A percentile compares a stretch with the other conserved stretches of the same genome.
Conservation (phyloP, 2,329 filamentous ascomycete species). For the Fusarium goolgardi region DNA sequence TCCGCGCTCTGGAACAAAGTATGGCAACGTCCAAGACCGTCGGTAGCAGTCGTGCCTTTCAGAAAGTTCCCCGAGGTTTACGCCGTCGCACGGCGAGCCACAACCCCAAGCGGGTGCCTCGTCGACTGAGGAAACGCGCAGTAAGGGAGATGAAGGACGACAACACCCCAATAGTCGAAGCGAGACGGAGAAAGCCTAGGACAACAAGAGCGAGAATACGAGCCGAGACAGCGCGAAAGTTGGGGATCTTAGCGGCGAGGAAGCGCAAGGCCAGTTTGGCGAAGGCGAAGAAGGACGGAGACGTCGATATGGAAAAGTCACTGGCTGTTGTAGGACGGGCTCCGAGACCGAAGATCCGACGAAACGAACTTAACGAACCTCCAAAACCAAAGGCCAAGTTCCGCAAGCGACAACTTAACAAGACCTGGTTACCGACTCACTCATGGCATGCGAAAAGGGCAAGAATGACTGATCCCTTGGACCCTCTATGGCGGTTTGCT, state of each 20-base stretch:
- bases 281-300: slow-evolving; percentile 43
- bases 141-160: slow-evolving; percentile 83
- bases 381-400: slow-evolving; percentile 72
- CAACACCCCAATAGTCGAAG: slow-evolving; percentile 85
- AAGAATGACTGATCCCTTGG: slow-evolving; percentile 82
- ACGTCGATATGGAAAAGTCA: slow-evolving; percentile 21
- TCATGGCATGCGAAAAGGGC: slow-evolving; percentile 93
- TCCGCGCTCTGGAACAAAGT: slow-evolving; percentile 83
- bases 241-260: slow-evolving; percentile 71
- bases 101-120: slow-evolving; percentile 90
- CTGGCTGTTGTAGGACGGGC: slow-evolving; percentile 40
- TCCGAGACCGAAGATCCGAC: slow-evolving; percentile 74
- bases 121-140: slow-evolving; percentile 76
- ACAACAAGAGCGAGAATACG: slow-evolving; percentile 71
- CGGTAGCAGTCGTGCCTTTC: slow-evolving; percentile 80
- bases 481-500: slow-evolving; percentile 90
- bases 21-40: slow-evolving; percentile 78
- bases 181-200: slow-evolving; percentile 69
- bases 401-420: slow-evolving; percentile 84
- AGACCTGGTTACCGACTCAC: slow-evolving; percentile 96
- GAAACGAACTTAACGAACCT: slow-evolving; percentile 73
- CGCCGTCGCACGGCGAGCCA: slow-evolving; percentile 91
- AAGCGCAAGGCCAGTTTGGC: slow-evolving; percentile 60
- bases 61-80: slow-evolving; percentile 87
- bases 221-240: slow-evolving; percentile 78